These are phyloP conservation scores for Paraconiothyrium brasiliense DNA, from an alignment of 2,329 filamentous ascomycete genomes.

Conservation along the genomic window DNA sequence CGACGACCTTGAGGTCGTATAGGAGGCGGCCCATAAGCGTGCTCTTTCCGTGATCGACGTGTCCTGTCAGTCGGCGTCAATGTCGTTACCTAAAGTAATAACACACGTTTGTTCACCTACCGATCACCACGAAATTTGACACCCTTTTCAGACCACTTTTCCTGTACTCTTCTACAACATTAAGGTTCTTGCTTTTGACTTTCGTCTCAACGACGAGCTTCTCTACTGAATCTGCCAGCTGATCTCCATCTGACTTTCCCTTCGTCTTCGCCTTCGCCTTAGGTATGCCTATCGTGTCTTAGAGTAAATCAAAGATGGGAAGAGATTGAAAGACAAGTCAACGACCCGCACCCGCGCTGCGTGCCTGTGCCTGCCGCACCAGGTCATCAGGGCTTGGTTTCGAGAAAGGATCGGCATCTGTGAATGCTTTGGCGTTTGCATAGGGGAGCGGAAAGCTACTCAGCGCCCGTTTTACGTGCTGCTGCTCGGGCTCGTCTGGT, in stretches of 20 bases:
- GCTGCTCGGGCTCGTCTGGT: constrained; percentile 18
- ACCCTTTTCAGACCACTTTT: constrained; percentile 79
- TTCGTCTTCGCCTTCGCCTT: constrained; percentile 35
- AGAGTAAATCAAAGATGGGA: constrained; percentile 21
- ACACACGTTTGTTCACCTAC: constrained; percentile 58
- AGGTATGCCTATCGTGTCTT: constrained; percentile 28
- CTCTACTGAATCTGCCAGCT: constrained; percentile 58
- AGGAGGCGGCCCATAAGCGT: constrained; percentile 96
- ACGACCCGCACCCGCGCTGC: constrained; percentile 52
- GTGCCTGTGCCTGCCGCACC: constrained; percentile 80
- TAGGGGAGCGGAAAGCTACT: constrained; percentile 52
- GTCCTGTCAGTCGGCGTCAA: constrained; percentile 64
- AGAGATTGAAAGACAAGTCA: constrained; percentile 28
- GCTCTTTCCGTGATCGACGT: constrained; percentile 97
- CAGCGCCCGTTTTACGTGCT: constrained; percentile 6
- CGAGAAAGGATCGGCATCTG: constrained; percentile 72
- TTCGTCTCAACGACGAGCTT: constrained; percentile 61
- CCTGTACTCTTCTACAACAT: constrained; percentile 83
- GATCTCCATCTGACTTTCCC: constrained; percentile 41
- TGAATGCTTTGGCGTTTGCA: constrained; percentile 45
- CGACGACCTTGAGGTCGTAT: constrained; percentile 86
- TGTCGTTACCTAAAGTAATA: not conserved
- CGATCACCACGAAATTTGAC: constrained; percentile 92
- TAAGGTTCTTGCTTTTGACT: constrained; percentile 77
- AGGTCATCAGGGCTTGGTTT: constrained; percentile 92